These are phyloP conservation scores for Ailanthus altissimus DNA, from an alignment of 345 rosid species.

Conservation along the genomic window DNA sequence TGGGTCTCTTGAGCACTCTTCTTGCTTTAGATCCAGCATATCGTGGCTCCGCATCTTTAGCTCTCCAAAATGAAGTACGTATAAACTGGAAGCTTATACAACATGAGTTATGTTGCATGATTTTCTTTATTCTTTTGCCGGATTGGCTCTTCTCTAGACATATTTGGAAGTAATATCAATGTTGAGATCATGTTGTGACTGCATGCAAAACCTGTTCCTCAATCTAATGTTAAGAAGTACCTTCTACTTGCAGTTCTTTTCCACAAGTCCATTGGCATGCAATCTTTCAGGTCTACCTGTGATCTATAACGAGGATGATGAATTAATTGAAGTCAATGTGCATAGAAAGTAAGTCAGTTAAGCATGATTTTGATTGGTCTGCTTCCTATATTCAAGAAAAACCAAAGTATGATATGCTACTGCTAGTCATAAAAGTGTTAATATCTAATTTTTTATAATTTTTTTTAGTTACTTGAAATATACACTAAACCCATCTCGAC, in stretches of 20 bases:
- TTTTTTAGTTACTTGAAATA: no score
- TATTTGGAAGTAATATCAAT: background rate
- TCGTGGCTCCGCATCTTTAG: constrained; percentile 52
- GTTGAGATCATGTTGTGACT: background rate
- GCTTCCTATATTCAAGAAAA: background rate
- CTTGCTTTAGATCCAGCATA: constrained; percentile 58
- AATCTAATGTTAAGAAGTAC: constrained; percentile 17
- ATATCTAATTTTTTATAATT: no score
- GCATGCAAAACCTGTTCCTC: background rate
- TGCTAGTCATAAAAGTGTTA: background rate
- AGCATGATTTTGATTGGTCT: background rate
- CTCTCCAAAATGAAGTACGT: constrained; percentile 50
- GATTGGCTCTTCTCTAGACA: background rate
- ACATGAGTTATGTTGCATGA: background rate
- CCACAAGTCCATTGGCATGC: constrained; percentile 50
- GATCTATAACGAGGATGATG: constrained; percentile 42
- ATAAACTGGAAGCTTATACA: background rate
- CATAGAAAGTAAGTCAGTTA: constrained; percentile 41
- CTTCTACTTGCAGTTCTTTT: constrained; percentile 49
- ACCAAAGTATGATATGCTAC: background rate
- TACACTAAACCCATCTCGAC: no score
- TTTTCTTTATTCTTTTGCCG: background rate
- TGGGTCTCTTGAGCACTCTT: constrained; percentile 54
- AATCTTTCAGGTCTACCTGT: constrained; percentile 59
- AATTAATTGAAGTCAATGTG: constrained; percentile 30